Evolutionary conservation across 176 grass and related monocot genomes (phyloP), one percentile per base, ranked within the genome.

Genomic region (Elaeis guineensis): DNA sequence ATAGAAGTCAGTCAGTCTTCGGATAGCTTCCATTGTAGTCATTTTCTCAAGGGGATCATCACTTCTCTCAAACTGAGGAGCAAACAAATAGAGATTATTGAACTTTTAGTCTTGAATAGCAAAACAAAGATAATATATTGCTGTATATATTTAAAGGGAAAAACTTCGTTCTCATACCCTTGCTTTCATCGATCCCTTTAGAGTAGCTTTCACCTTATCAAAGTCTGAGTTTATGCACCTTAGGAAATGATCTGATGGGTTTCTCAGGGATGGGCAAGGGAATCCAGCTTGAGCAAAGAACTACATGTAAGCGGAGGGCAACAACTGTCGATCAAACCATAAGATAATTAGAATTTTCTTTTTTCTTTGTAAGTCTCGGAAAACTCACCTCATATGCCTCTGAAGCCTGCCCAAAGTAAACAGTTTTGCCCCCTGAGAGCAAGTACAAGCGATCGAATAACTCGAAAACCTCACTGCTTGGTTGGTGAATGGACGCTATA

Each of bases 381-480:
- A 44, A 9, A 44, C 29, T 63, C 56, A 96, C 93, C 84, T 93
- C 94, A 59, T 75, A 92, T 55, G 94, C 81, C 58, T 93, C 81
- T 2, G 88, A 79, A 8, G 79, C 82, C 63, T 69, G 81, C 6
- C 94, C 94, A 30, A 98, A 98, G 77, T 98, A 98, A n/a, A 89
- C 82, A n/a, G 85, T 89, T 62, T 89, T 93, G 76, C 94, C 94
- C n/a, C 94, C 82, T 17, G 94, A 93, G 4, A 98, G 84, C 71
- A 98, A 81, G 69, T 89, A 98, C 51, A 98, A 75, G 69, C 75
- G 81, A 86, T 98, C 94, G 55, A 98, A 98, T 24, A 98, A 81
- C 79, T 93, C 94, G 25, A 98, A 98, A 18, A 98, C 94, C 74
- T 98, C 94, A 17, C 94, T 98, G 81, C 87, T 98, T 32, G 94